These are phyloP conservation scores for Penicillium ochrochloron DNA, from an alignment of 495 filamentous ascomycete genomes.

Conservation along the genomic window DNA sequence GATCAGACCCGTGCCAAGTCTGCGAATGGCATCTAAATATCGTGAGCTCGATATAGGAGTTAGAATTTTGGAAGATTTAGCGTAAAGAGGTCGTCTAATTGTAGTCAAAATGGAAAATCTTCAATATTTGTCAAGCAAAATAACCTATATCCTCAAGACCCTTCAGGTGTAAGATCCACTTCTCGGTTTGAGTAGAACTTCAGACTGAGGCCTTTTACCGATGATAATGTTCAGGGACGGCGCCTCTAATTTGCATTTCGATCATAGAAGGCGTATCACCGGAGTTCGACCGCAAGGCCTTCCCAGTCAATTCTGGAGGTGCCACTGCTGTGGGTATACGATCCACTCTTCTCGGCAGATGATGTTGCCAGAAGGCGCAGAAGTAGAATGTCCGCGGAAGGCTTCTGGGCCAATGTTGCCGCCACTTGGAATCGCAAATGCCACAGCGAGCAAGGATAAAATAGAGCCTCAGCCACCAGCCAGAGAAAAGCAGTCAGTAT, in stretches of 20 bases:
- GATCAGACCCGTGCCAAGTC: constrained; percentile 24
- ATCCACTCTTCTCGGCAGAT: constrained; percentile 11
- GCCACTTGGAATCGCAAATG: neutral
- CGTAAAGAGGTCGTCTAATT: neutral
- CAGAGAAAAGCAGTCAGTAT: neutral
- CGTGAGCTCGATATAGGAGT: neutral
- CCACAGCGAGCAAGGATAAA: neutral
- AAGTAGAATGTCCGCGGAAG: constrained; percentile 15
- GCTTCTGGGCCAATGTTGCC: constrained; percentile 7
- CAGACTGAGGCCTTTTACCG: neutral
- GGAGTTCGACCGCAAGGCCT: neutral
- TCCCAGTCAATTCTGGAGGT: neutral
- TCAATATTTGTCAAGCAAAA: neutral
- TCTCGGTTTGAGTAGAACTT: neutral
- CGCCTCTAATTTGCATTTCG: neutral
- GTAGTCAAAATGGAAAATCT: neutral
- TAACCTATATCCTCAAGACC: neutral
- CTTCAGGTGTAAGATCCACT: neutral
- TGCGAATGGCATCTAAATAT: neutral
- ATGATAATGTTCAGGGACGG: neutral
- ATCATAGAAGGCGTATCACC: neutral
- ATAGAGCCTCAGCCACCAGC: neutral
- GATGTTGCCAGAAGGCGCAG: constrained; percentile 28
- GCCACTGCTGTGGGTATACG: neutral
- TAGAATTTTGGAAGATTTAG: neutral